Percentiles rank a stretch among this genome's conserved stretches.
Evolutionary conservation across 768 basidiomycete genomes (phyloP).

Genomic region (Galerina sulciceps): DNA sequence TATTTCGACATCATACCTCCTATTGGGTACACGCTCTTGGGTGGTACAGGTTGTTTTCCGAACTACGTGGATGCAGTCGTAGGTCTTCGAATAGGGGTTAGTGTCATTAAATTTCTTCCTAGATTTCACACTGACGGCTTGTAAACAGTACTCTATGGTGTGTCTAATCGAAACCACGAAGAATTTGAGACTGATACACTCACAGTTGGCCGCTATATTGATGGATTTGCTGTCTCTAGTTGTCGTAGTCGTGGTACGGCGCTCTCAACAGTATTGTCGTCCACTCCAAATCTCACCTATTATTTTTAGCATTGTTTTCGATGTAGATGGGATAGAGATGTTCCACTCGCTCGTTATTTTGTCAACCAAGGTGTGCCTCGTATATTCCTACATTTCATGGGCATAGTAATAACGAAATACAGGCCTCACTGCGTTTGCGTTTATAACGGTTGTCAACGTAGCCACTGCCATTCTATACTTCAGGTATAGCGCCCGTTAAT

Average conservation of each 20-base stretch:
- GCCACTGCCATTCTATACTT: conserved; percentile 35
- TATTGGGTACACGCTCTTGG: conserved; percentile 24
- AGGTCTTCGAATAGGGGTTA: conserved; percentile 37
- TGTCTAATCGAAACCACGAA: neutral
- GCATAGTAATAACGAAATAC: neutral
- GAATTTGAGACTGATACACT: neutral
- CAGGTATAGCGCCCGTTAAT: conserved; percentile 24
- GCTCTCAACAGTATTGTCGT: neutral
- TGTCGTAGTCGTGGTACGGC: conserved; percentile 37
- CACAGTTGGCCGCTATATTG: conserved; percentile 35
- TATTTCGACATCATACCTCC: conserved; percentile 25
- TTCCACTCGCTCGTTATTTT: conserved; percentile 39
- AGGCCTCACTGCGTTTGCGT: conserved; percentile 39
- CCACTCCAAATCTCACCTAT: neutral
- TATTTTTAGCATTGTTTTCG: conserved; percentile 31
- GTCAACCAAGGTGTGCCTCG: conserved; percentile 36
- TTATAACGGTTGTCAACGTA: conserved; percentile 34
- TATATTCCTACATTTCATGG: neutral
- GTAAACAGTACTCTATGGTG: conserved; percentile 26
- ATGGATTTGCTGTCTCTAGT: conserved; percentile 43
- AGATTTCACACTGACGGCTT: conserved; percentile 5
- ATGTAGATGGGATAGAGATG: conserved; percentile 26
- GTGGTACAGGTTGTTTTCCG: conserved; percentile 42
- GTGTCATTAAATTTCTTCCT: conserved; percentile 13
- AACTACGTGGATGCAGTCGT: conserved; percentile 35